Evolutionary conservation across 2,329 filamentous ascomycete genomes (phyloP).

Genomic region (Fusarium sp.): DNA sequence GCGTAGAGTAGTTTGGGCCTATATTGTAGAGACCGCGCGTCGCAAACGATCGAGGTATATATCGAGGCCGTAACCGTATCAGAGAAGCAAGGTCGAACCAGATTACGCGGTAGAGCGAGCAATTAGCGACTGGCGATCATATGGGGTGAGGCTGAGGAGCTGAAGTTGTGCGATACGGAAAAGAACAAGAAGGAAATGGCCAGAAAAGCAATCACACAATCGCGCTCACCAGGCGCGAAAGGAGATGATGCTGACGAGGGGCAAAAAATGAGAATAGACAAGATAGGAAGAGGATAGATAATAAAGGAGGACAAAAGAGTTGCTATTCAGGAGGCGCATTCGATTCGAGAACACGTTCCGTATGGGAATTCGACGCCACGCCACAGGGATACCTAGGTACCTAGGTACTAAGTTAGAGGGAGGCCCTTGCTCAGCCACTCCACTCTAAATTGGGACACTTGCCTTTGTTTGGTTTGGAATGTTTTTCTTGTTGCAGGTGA

Average conservation of each 20-base stretch:
- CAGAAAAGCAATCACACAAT: constrained; percentile 22
- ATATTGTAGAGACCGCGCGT: not conserved
- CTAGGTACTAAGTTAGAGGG: no score
- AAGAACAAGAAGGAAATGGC: constrained; percentile 7
- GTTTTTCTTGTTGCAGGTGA: constrained; percentile 7
- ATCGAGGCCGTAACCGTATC: not conserved
- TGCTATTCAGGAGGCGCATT: constrained; percentile 35
- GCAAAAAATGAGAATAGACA: constrained; percentile 17
- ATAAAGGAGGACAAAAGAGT: constrained; percentile 17
- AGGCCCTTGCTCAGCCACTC: constrained; percentile 31
- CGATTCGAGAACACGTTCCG: constrained; percentile 37
- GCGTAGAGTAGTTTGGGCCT: not conserved
- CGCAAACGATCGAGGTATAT: not conserved
- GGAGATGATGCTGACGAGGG: constrained; percentile 22
- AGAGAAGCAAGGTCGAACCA: constrained; percentile 7
- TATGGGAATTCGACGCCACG: constrained; percentile 32
- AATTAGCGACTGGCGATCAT: constrained; percentile 34
- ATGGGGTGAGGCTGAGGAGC: constrained; percentile 2
- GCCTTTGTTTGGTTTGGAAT: constrained; percentile 3
- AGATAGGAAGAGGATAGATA: constrained; percentile 3
- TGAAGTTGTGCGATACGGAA: constrained; percentile 16
- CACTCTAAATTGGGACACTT: constrained; percentile 16
- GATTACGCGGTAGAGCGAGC: constrained; percentile 12
- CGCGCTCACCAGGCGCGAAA: constrained; percentile 36
- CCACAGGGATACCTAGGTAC: not conserved